Percentiles rank a stretch among this genome's conserved stretches.
Conservation (phyloP, 129 eudicot genomes). For the Lactuca saligna region DNA sequence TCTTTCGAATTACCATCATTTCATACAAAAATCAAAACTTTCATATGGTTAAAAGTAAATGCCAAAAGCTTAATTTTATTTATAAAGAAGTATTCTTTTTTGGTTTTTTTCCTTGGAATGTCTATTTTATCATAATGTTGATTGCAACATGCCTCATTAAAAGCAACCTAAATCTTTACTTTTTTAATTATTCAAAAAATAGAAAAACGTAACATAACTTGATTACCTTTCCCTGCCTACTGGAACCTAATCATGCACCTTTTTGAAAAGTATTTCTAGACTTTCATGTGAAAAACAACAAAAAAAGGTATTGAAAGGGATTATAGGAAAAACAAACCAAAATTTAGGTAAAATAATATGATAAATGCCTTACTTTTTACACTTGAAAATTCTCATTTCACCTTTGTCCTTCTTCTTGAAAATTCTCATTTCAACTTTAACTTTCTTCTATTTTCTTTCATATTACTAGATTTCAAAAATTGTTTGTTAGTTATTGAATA, state of each 20-base stretch:
- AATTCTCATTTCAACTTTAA: not conserved
- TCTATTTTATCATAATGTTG: not conserved
- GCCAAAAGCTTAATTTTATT: not conserved
- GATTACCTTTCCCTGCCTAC: conserved; percentile 25
- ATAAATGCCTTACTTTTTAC: not conserved
- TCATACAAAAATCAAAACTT: not conserved
- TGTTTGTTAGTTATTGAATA: too few relatives aligned
- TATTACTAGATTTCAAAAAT: not conserved
- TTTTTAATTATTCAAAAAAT: not conserved
- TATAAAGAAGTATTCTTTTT: too few relatives aligned
- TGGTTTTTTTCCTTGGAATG: not conserved
- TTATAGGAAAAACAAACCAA: conserved; percentile 9
- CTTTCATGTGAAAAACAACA: conserved; percentile 32
- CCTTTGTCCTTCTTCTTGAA: not conserved
- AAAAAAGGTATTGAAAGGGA: conserved; percentile 17
- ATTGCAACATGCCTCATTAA: not conserved
- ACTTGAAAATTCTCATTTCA: not conserved
- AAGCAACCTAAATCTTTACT: conserved; percentile 1
- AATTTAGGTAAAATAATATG: conserved; percentile 26
- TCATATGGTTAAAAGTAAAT: not conserved
- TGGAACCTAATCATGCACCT: conserved; percentile 27
- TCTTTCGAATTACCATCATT: too few relatives aligned
- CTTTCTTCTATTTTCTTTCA: conserved; percentile 1
- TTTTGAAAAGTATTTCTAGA: conserved; percentile 21
- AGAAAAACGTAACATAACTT: conserved; percentile 7